Evolutionary conservation across 495 filamentous ascomycete species (phyloP), one percentile per base, ranked within the genome.

Genomic region (Penicillium samsonianum): DNA sequence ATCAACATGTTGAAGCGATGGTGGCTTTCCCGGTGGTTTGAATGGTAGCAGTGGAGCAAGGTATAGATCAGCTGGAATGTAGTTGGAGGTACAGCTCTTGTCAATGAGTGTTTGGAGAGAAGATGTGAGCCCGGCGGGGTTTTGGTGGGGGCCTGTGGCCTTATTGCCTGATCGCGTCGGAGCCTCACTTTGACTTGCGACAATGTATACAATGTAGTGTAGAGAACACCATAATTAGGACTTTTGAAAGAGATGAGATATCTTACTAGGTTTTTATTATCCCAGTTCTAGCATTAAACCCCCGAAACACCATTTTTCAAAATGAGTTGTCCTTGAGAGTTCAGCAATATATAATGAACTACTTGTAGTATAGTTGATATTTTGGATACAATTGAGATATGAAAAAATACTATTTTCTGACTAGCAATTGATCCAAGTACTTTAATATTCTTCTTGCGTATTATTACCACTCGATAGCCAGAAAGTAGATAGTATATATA

Each of bases 1-100:
- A 80, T 80, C 67, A 80, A 64, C 77, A 80, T 80, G 41, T 60
- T 77, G 69, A 38, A 23, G 44, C 6, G 7, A 17, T 43, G 10
- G 38, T 45, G 5, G 41, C n/a, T 45, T 60, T 54, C 20, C 0
- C 11, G 14, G 16, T 16, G n/a, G n/a, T 57, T 50, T 53, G 19
- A 28, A 47, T 37, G 6, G 20, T 35, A 30, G 41, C 37, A 35
- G 17, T 14, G n/a, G 10, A 30, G 55, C 43, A 10, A 42, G 20
- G 14, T 38, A 33, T 50, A 19, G n/a, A 12, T 42, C 20, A 25
- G 40, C 16, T 41, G 48, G 22, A 22, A 22, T 49, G 19, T 17
- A 44, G 19, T 52, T 42, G 53, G 37, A 41, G 46, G 28, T 37
- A 48, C 38, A 12, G 48, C 19, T 59, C 20, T 45, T 26, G 30